A percentile compares a stretch with the other conserved stretches of the same genome.
Conservation (phyloP, 805 yeast genomes). For the Spencermartinsiella europaea region DNA sequence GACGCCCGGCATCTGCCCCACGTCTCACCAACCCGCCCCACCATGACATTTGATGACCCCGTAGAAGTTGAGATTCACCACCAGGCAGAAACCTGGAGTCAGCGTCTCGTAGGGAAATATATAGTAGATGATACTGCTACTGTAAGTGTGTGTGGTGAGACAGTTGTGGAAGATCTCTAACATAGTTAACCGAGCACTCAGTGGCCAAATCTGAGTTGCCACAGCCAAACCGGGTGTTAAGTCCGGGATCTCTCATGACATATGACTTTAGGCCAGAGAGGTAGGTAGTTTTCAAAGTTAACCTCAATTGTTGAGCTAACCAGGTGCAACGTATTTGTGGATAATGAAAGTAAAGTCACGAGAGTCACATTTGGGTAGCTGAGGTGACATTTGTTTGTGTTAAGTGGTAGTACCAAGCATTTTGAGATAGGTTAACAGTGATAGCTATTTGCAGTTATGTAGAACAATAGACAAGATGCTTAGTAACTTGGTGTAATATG, state of each 20-base stretch:
- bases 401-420: neutral
- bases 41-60: neutral
- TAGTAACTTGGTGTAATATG: too few relatives aligned
- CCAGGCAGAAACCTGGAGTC: neutral
- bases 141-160: too few relatives aligned
- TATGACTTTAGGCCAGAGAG: conserved; percentile 22
- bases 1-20: too few relatives aligned
- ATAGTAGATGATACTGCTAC: neutral
- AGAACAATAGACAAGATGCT: too few relatives aligned
- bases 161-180: too few relatives aligned
- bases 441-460: too few relatives aligned
- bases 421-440: too few relatives aligned
- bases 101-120: neutral
- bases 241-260: conserved; percentile 20
- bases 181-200: neutral
- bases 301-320: neutral
- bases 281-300: conserved; percentile 8
- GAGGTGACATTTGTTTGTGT: neutral
- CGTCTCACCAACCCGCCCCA: too few relatives aligned
- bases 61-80: neutral
- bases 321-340: conserved; percentile 21
- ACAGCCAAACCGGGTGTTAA: conserved; percentile 18
- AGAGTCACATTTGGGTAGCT: conserved; percentile 21
- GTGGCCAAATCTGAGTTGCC: conserved; percentile 18
- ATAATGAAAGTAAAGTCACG: conserved; percentile 15